Percentiles rank a stretch among this genome's conserved stretches.
These are phyloP conservation scores for Fusarium devonianum DNA, from an alignment of 2,329 filamentous ascomycete species.

Conservation along the genomic window DNA sequence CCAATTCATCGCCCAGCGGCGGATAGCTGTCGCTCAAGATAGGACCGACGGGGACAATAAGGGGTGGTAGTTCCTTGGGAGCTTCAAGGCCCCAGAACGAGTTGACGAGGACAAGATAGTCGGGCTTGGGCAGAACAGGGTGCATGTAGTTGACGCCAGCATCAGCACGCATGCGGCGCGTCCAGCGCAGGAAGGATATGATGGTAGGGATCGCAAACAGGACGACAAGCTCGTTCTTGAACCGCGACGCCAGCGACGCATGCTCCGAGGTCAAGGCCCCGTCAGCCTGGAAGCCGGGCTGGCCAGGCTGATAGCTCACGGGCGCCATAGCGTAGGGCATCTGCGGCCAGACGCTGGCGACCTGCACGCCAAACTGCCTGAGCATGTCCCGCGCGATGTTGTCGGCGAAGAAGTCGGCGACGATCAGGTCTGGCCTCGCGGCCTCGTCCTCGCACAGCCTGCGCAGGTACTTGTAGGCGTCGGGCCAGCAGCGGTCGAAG, in stretches of 20 bases:
- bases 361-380: slow-evolving; percentile 46
- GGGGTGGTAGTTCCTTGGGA: slow-evolving; percentile 52
- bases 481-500: slow-evolving; percentile 49
- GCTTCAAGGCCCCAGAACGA: slow-evolving; percentile 54
- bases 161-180: slow-evolving; percentile 44
- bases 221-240: slow-evolving; percentile 47
- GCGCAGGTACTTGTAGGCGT: slow-evolving; percentile 35
- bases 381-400: slow-evolving; percentile 51
- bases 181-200: slow-evolving; percentile 43
- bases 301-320: slow-evolving; percentile 50
- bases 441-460: slow-evolving; percentile 26
- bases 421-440: slow-evolving; percentile 48
- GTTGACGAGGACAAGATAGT: slow-evolving; percentile 53
- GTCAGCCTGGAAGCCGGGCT: slow-evolving; percentile 52
- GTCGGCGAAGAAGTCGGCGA: slow-evolving; percentile 55
- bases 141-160: slow-evolving; percentile 45
- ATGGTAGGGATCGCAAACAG: slow-evolving; percentile 43
- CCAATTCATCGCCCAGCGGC: slow-evolving; percentile 38
- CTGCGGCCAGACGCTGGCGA: slow-evolving; percentile 51
- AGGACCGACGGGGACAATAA: slow-evolving; percentile 50
- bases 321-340: slow-evolving; percentile 51
- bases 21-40: slow-evolving; percentile 48
- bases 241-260: slow-evolving; percentile 47
- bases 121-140: slow-evolving; percentile 45
- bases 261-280: slow-evolving; percentile 48